Percentiles rank a stretch among this genome's conserved stretches.
Evolutionary conservation across 352 stramenopile genomes (phyloP).

Genomic region (Phytophthora agathidicida): DNA sequence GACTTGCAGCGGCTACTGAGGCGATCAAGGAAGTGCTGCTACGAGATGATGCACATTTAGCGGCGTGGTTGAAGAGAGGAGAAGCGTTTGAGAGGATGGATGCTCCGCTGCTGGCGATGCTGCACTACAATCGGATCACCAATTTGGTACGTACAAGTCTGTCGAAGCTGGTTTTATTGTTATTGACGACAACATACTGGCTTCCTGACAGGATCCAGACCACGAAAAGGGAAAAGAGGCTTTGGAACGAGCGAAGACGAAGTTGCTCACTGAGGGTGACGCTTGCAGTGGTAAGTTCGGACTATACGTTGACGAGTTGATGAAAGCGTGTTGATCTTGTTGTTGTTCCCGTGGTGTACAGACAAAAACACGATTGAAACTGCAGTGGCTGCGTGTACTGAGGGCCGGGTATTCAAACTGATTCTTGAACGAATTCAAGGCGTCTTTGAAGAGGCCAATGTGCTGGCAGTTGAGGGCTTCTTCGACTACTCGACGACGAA

Average conservation of each 20-base stretch:
- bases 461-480: conserved; percentile 70
- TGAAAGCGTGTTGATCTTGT: background rate
- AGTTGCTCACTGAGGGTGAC: conserved; percentile 30
- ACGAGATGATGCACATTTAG: conserved; percentile 48
- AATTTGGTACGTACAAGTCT: conserved; percentile 34
- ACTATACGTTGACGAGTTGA: background rate
- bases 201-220: conserved; percentile 29
- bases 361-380: conserved; percentile 16
- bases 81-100: conserved; percentile 62
- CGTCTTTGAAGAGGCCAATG: conserved; percentile 56
- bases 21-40: conserved; percentile 76
- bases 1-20: conserved; percentile 51
- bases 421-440: conserved; percentile 42
- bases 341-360: conserved; percentile 1
- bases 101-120: conserved; percentile 62
- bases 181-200: conserved; percentile 1
- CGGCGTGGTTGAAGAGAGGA: conserved; percentile 60
- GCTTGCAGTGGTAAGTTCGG: conserved; percentile 24
- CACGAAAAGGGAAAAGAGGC: conserved; percentile 34
- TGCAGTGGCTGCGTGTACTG: conserved; percentile 15
- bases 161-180: background rate
- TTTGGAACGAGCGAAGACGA: conserved; percentile 39
- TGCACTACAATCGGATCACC: conserved; percentile 70
- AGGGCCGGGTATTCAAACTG: conserved; percentile 7
- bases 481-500: conserved; percentile 66